Percentiles rank a stretch among this genome's conserved stretches.
Conservation (phyloP, 1,284 basidiomycete species). For the Puccinia novopanici region DNA sequence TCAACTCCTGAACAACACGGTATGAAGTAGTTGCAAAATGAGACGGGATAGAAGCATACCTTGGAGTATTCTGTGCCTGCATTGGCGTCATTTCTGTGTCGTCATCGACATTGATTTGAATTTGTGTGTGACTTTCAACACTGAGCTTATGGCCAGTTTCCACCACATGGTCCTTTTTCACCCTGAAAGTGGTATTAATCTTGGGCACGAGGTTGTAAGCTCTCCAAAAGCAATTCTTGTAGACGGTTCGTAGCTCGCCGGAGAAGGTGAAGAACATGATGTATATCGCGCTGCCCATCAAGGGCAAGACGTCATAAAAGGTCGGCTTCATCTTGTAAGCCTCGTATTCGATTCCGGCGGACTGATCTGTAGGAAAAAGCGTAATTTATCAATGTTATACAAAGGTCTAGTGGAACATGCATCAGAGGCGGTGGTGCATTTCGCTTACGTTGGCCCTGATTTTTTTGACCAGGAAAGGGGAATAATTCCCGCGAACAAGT, state of each 20-base stretch:
- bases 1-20: no score
- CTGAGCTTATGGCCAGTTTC: not conserved
- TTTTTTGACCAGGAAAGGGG: slow-evolving; percentile 1
- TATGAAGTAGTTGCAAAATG: no score
- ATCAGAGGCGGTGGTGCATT: not conserved
- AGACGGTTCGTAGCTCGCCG: slow-evolving; percentile 9
- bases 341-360: slow-evolving; percentile 22
- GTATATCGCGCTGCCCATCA: slow-evolving; percentile 36
- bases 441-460: slow-evolving; percentile 17
- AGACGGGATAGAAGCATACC: slow-evolving; percentile 1
- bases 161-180: not conserved
- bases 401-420: no score
- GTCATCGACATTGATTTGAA: slow-evolving; percentile 10
- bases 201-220: not conserved
- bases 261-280: slow-evolving; percentile 42
- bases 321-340: slow-evolving; percentile 12
- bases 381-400: not conserved
- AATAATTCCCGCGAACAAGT: slow-evolving; percentile 25
- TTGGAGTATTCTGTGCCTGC: not conserved
- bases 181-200: not conserved
- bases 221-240: slow-evolving; percentile 20
- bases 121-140: not conserved
- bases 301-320: slow-evolving; percentile 21
- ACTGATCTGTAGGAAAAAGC: not conserved
- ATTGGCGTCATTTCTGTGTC: not conserved